These are phyloP conservation scores for Tricholoma flavovirens DNA, from an alignment of 768 basidiomycete species.

Conservation along the genomic window DNA sequence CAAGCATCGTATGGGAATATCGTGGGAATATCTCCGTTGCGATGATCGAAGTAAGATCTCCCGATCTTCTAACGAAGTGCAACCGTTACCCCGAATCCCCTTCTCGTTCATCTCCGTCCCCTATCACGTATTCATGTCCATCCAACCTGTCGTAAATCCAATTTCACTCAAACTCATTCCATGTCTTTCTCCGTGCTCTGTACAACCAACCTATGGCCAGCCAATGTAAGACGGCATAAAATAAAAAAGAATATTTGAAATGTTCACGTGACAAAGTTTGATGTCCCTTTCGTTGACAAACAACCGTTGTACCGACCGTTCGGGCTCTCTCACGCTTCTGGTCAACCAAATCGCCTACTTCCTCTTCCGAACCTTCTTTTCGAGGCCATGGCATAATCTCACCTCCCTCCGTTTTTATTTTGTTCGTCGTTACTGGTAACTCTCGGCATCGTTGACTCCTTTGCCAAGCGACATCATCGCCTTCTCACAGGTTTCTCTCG, in stretches of 20 bases:
- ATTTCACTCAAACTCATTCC: too few species aligned
- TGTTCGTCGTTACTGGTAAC: too few species aligned
- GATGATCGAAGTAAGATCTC: background rate
- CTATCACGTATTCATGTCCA: too few species aligned
- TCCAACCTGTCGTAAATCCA: too few species aligned
- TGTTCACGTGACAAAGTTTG: slow-evolving; percentile 4
- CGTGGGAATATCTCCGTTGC: background rate
- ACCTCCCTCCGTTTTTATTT: background rate
- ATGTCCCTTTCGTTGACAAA: background rate
- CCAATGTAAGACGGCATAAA: too few species aligned
- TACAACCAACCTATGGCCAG: too few species aligned
- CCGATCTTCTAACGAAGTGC: background rate
- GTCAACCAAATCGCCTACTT: background rate
- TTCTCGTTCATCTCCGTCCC: too few species aligned
- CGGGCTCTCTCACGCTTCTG: background rate
- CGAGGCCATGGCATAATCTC: background rate
- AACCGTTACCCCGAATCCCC: too few species aligned
- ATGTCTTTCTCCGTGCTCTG: too few species aligned
- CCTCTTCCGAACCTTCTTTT: background rate
- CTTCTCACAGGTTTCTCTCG: background rate
- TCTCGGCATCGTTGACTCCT: too few species aligned
- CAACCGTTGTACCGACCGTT: background rate
- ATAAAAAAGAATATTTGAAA: too few species aligned
- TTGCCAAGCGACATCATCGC: background rate
- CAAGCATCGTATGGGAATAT: slow-evolving; percentile 9